A percentile compares a stretch with the other conserved stretches of the same genome.
Conservation (phyloP, 495 filamentous ascomycete species). For the Penicillium coffeae region DNA sequence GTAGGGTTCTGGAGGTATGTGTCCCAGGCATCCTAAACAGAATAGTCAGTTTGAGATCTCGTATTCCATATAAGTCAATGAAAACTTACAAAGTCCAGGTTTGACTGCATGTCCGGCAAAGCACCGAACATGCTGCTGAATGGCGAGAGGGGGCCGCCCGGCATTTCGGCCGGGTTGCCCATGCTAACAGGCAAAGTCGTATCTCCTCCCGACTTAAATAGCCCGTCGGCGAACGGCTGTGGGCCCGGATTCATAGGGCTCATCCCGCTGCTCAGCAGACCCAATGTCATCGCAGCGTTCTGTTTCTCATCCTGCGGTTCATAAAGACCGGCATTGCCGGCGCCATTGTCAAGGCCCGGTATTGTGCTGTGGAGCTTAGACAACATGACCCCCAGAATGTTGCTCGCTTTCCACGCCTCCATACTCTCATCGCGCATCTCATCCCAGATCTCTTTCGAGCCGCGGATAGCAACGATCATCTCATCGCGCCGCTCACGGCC, state of each 20-base stretch:
- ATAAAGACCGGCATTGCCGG: conserved; percentile 17
- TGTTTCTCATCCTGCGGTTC: conserved; percentile 46
- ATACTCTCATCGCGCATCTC: conserved; percentile 70
- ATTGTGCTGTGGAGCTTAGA: conserved; percentile 57
- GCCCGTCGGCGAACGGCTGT: conserved; percentile 31
- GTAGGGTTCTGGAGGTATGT: conserved; percentile 51
- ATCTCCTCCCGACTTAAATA: conserved; percentile 30
- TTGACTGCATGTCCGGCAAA: conserved; percentile 59
- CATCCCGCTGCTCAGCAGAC: conserved; percentile 70
- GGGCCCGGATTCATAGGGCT: conserved; percentile 53
- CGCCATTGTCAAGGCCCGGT: conserved; percentile 22
- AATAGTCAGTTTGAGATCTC: background rate
- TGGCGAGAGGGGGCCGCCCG: conserved; percentile 42
- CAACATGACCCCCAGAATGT: conserved; percentile 75
- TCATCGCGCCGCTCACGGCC: conserved; percentile 64
- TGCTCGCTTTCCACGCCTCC: conserved; percentile 81
- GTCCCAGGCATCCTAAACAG: conserved; percentile 52
- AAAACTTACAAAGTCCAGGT: conserved; percentile 76
- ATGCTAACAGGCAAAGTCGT: conserved; percentile 29
- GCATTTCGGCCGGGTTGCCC: conserved; percentile 35
- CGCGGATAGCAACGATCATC: conserved; percentile 70
- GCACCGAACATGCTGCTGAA: conserved; percentile 54
- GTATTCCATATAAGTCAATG: background rate
- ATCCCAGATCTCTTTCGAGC: conserved; percentile 74
- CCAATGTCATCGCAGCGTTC: conserved; percentile 76